Evolutionary conservation across 2,329 filamentous ascomycete species (phyloP).

Genomic region (Fusarium sp.): DNA sequence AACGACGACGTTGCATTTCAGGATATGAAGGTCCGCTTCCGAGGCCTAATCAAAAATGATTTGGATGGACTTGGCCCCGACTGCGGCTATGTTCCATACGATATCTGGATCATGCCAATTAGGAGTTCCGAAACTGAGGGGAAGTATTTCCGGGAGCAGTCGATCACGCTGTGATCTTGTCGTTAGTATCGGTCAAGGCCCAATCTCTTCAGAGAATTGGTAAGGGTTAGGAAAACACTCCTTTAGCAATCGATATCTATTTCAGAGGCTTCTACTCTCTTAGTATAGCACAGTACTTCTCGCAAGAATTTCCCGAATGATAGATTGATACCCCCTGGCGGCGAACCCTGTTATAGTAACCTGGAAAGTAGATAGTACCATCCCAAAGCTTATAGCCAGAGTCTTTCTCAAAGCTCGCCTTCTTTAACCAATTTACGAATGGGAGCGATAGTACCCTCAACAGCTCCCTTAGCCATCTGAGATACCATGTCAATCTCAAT

Average conservation of each 20-base stretch:
- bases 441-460: slow-evolving; percentile 28
- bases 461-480: slow-evolving; percentile 25
- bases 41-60: neutral
- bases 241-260: neutral
- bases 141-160: neutral
- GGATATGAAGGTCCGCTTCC: slow-evolving; percentile 6
- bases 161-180: neutral
- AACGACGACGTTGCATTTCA: neutral
- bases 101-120: slow-evolving; percentile 3
- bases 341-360: fast-evolving
- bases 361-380: neutral
- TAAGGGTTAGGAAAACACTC: neutral
- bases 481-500: fast-evolving
- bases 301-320: fast-evolving
- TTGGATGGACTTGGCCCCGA: neutral
- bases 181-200: fast-evolving
- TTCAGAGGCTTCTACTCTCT: fast-evolving
- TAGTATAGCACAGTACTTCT: neutral
- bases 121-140: neutral
- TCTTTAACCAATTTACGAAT: slow-evolving; percentile 18
- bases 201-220: neutral
- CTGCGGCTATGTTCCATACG: neutral
- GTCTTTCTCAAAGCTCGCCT: slow-evolving; percentile 4
- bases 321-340: neutral
- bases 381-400: fast-evolving